A percentile compares a stretch with the other conserved stretches of the same genome.
phyloP scores from a whole-genome alignment of 768 basidiomycete genomes.

The Boletus rufocinnamomeus region DNA sequence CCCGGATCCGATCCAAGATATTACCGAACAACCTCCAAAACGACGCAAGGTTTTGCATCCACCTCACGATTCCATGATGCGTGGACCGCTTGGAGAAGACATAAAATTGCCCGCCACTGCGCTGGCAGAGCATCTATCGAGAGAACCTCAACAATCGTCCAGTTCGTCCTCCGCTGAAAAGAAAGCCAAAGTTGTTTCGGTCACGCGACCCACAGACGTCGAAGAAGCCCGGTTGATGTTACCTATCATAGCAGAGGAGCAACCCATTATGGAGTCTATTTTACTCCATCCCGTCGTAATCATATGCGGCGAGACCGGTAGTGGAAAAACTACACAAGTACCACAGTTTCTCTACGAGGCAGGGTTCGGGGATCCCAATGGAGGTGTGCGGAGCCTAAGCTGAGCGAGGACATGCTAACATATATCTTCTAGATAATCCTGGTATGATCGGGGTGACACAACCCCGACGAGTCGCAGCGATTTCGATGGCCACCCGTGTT shows the following conservation, averaged over 20 bases:
- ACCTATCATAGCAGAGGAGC: constrained; percentile 92
- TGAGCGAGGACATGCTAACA: constrained; percentile 4
- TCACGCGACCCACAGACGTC: constrained; percentile 69
- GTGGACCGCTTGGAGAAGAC: constrained; percentile 81
- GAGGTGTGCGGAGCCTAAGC: constrained; percentile 53
- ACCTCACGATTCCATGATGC: constrained; percentile 44
- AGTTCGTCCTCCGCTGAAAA: constrained; percentile 16
- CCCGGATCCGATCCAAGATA: constrained; percentile 9
- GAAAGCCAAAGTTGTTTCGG: constrained; percentile 47
- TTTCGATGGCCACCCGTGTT: constrained; percentile 94
- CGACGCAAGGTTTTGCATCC: constrained; percentile 47
- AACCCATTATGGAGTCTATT: constrained; percentile 90
- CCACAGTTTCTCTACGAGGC: constrained; percentile 99
- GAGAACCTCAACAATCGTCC: constrained; percentile 1
- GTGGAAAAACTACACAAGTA: constrained; percentile 97
- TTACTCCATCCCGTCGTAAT: constrained; percentile 78
- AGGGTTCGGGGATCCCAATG: constrained; percentile 83
- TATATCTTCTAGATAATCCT: constrained; percentile 72
- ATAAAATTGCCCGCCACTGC: constrained; percentile 65
- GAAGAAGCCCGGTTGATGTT: constrained; percentile 76
- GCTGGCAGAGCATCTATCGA: constrained; percentile 50
- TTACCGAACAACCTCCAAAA: constrained; percentile 36
- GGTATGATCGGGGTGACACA: constrained; percentile 99
- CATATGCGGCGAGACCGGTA: constrained; percentile 89
- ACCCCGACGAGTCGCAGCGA: constrained; percentile 94